Percentiles rank a stretch among this genome's conserved stretches.
Evolutionary conservation across 441 rosid genomes (phyloP).

Genomic region (Gossypium aridum): DNA sequence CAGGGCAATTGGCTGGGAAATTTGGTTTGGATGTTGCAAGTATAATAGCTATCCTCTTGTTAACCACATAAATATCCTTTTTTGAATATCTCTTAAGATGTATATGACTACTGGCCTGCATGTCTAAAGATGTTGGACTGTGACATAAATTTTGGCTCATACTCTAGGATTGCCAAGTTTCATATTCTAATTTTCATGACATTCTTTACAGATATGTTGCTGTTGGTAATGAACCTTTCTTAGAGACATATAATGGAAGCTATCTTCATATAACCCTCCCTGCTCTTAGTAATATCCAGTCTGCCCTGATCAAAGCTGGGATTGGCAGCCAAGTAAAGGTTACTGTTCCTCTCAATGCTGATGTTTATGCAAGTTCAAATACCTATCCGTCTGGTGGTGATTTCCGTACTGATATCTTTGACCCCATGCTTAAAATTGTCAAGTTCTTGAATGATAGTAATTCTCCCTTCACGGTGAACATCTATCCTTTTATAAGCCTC

Average conservation of each 20-base stretch:
- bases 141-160: background rate
- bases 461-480: constrained; percentile 84
- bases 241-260: constrained; percentile 76
- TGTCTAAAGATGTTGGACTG: background rate
- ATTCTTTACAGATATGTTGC: constrained; percentile 68
- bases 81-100: background rate
- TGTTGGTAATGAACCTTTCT: constrained; percentile 89
- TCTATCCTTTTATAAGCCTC: constrained; percentile 91
- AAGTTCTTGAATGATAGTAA: constrained; percentile 68
- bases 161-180: background rate
- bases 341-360: constrained; percentile 79
- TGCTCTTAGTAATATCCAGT: constrained; percentile 71
- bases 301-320: constrained; percentile 71
- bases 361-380: constrained; percentile 51
- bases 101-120: background rate
- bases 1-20: background rate
- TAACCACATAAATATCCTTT: background rate
- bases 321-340: constrained; percentile 64
- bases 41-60: background rate
- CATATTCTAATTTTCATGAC: background rate
- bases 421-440: constrained; percentile 64
- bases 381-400: constrained; percentile 77
- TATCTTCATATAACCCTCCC: constrained; percentile 65
- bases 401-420: constrained; percentile 74
- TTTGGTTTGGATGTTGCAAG: background rate